Evolutionary conservation across 768 basidiomycete species (phyloP), one percentile per base, ranked within the genome.

Genomic region (Leucocoprinus sp.): DNA sequence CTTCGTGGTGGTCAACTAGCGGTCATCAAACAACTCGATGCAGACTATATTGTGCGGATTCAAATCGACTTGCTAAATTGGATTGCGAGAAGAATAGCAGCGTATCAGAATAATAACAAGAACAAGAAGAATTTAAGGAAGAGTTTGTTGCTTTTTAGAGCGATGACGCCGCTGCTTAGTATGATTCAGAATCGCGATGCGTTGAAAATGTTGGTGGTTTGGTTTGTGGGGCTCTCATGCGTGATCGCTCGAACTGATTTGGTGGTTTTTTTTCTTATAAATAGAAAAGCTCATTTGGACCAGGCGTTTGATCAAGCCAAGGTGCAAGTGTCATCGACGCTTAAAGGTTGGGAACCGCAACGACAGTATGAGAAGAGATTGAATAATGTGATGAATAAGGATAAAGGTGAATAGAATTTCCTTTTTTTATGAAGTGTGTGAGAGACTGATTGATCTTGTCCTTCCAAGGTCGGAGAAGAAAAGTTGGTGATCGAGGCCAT

Each of bases 1-100:
- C 73, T 93, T 26, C 84, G 93, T 8, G 95, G 95, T 17, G 85
- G 82, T n/a, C 92, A 96, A 52, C 78, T 98, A 12, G 67, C 86
- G 0, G 67, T 96, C 37, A 66, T 92, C 37, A 78, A 77, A 14
- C 78, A 82, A 7, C 67, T 97, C 18, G 82, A 84, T 17, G 63
- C 71, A 23, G 67, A 76, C 53, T 71, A 79, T 51, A 66, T 92
- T 31, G 75, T 87, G 37, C 75, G 81, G 55, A 72, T 89, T 18
- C 95, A 97, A 56, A 78, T 74, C 8, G 74, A 67, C 9, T 58
- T 80, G 12, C 58, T 93, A 21, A 74, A 75, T 2, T 93, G 82
- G 77, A 68, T 86, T 22, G 67, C 73, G 50, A 82, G 84, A 55
- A 75, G 77, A 24, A 62, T 93, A 8, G 71, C 75, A 1, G 62